Evolutionary conservation across 2,329 filamentous ascomycete species (phyloP), one percentile per base, ranked within the genome.

Genomic region (Penicillium crustosum): DNA sequence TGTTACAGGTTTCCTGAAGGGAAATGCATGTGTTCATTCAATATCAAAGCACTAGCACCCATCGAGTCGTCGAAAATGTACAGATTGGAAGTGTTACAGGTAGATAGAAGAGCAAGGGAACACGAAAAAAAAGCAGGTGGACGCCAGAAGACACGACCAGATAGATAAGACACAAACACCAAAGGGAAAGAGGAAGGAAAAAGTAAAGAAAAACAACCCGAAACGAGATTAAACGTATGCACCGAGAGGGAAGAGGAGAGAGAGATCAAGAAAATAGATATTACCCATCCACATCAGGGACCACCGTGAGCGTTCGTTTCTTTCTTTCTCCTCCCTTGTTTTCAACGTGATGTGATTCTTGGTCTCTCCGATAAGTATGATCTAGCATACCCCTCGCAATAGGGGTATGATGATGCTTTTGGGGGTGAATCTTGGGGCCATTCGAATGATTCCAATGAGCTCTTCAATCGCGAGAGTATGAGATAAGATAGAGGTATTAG

Each of bases 41-140:
- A 61, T 64, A 53, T 52, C 47, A 60, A 50, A 56, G 38, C 58
- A 47, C 51, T 45, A 66, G 61, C 60, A 68, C 63, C 68, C 63
- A 62, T 67, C 53, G 64, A 66, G 61, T 70, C 65, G 63, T 70
- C 61, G 64, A 62, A 63, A 65, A 68, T 69, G 62, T 68, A 69
- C 65, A 70, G 52, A 66, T 62, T 60, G 64, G 59, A 66, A 62
- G 60, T 64, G 55, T 58, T 65, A 68, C 59, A 68, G 56, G 49
- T 55, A 53, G 45, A 53, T 50, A 57, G 53, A 44, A 53, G 44
- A 53, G 53, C 39, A 61, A 57, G 48, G 52, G 52, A 62, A 54
- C 12, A 49, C 33, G 35, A 58, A 56, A 19, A 19, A 56, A 52
- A 54, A 54, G 38, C 42, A 61, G 53, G 58, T 51, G 36, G 51